Conservation (phyloP, 1,284 basidiomycete genomes). For the Apiotrichum domesticum region DNA sequence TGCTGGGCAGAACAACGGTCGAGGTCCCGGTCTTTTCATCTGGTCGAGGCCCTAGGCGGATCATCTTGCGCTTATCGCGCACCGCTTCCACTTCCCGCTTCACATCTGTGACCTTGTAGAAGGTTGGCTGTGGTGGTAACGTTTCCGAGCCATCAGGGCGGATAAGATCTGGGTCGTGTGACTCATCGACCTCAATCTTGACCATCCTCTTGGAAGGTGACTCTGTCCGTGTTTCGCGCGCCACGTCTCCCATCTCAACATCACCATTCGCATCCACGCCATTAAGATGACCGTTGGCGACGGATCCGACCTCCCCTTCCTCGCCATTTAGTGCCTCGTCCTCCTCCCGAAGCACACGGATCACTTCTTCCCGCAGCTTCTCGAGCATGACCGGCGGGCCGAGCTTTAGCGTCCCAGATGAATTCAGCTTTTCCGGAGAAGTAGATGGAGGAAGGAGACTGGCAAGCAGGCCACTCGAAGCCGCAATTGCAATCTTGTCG, state of each 20-base stretch:
- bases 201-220: constrained; percentile 22
- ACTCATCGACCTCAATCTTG: constrained; percentile 31
- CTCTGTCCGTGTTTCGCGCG: constrained; percentile 2
- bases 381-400: constrained; percentile 71
- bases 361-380: constrained; percentile 70
- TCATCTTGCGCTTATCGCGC: constrained; percentile 81
- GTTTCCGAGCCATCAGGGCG: constrained; percentile 35
- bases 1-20: constrained; percentile 60
- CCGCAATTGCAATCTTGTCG: constrained; percentile 56
- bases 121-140: constrained; percentile 34
- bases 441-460: constrained; percentile 58
- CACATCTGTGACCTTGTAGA: constrained; percentile 80
- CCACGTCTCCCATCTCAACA: constrained; percentile 29
- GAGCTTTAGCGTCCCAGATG: constrained; percentile 69
- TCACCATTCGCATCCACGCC: constrained; percentile 50
- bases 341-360: constrained; percentile 53
- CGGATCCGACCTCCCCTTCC: constrained; percentile 9
- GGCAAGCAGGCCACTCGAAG: constrained; percentile 66
- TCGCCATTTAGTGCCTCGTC: constrained; percentile 28
- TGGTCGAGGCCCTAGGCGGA: constrained; percentile 65
- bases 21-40: constrained; percentile 17
- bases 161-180: constrained; percentile 24
- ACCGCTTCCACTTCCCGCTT: constrained; percentile 86
- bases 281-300: constrained; percentile 56
- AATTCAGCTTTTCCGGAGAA: constrained; percentile 66